Conservation (phyloP, 371 early-diverging fungal genomes). For the Mucor irregularis region DNA sequence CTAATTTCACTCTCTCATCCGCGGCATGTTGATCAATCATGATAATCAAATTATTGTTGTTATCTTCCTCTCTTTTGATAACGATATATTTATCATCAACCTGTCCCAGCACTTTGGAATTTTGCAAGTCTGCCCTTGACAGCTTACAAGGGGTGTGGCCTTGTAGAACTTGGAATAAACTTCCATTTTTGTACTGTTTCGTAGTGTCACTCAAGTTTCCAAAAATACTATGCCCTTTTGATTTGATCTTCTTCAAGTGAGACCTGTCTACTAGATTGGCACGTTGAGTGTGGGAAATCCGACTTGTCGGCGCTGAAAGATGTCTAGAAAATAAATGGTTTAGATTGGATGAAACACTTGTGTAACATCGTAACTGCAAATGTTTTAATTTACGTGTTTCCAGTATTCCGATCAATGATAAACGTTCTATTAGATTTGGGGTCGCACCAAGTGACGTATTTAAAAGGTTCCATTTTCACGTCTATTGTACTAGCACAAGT, state of each 20-base stretch:
- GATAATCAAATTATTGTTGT: constrained; percentile 46
- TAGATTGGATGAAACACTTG: not conserved
- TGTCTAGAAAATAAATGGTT: not conserved
- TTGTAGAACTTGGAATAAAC: too few species aligned
- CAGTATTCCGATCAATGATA: constrained; percentile 14
- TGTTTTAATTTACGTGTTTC: constrained; percentile 12
- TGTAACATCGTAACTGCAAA: not conserved
- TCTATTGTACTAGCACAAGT: not conserved
- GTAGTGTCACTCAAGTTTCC: too few species aligned
- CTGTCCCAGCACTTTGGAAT: constrained; percentile 58
- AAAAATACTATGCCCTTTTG: not conserved
- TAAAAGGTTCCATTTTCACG: too few species aligned
- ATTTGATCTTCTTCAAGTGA: constrained; percentile 2
- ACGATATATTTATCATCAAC: constrained; percentile 71
- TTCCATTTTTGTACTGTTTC: too few species aligned
- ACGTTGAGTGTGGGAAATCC: not conserved
- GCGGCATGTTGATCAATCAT: constrained; percentile 88
- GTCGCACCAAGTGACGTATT: constrained; percentile 14
- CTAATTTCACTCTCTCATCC: constrained; percentile 78
- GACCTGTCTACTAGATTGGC: constrained; percentile 27
- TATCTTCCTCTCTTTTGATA: constrained; percentile 24
- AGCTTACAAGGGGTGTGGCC: constrained; percentile 34
- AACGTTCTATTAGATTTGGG: not conserved
- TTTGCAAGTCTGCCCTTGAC: constrained; percentile 33
- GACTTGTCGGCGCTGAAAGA: not conserved